Evolutionary conservation across 371 early-diverging fungal genomes (phyloP).

Genomic region (Rhizopus arrhizus): DNA sequence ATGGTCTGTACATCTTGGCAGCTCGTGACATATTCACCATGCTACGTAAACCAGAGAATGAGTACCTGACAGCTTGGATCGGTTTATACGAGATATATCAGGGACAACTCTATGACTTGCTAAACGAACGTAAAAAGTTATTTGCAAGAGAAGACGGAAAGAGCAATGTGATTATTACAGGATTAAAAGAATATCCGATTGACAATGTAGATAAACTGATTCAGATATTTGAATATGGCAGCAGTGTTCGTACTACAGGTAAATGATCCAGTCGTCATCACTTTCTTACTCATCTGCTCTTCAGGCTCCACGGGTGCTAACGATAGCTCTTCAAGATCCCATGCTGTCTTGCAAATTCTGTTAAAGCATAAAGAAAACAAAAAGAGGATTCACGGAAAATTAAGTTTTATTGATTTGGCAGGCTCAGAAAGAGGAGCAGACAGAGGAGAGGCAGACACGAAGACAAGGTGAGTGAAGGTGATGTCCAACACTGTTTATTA

Average conservation of each 20-base stretch:
- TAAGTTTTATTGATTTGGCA: constrained; percentile 95
- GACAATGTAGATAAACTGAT: constrained; percentile 81
- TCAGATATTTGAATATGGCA: constrained; percentile 92
- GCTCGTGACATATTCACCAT: constrained; percentile 85
- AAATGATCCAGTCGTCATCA: neutral
- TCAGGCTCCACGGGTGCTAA: constrained; percentile 81
- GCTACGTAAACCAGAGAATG: constrained; percentile 73
- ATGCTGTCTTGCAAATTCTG: constrained; percentile 94
- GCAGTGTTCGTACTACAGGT: constrained; percentile 87
- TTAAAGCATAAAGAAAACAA: constrained; percentile 64
- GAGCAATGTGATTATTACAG: constrained; percentile 86
- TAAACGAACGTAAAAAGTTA: constrained; percentile 85
- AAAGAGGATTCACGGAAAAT: constrained; percentile 63
- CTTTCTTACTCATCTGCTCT: neutral
- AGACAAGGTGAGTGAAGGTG: constrained; percentile 78
- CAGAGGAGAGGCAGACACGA: constrained; percentile 87
- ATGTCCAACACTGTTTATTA: neutral
- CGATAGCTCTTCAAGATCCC: constrained; percentile 74
- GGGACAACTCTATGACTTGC: constrained; percentile 91
- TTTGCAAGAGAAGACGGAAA: constrained; percentile 96
- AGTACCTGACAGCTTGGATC: constrained; percentile 79
- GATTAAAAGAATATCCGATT: constrained; percentile 83
- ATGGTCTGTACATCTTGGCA: constrained; percentile 91
- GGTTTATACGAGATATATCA: constrained; percentile 97
- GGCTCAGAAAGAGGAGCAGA: constrained; percentile 98